These are phyloP conservation scores for Colletotrichum horii DNA, from an alignment of 2,329 filamentous ascomycete genomes.

Conservation along the genomic window DNA sequence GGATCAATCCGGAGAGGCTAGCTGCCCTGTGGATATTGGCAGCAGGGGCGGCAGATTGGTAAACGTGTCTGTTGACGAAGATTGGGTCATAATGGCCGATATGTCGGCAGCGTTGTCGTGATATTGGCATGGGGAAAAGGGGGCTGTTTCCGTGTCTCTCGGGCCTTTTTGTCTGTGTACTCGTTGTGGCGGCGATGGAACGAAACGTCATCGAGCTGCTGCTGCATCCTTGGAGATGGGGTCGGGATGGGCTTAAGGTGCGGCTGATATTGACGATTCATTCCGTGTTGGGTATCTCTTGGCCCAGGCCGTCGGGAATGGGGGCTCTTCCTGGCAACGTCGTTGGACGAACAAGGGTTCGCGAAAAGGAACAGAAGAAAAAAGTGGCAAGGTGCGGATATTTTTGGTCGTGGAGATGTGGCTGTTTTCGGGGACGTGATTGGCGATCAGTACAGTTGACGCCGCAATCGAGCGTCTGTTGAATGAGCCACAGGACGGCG, in stretches of 20 bases:
- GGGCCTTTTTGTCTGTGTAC: constrained; percentile 3
- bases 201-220: constrained; percentile 16
- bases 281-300: constrained; percentile 10
- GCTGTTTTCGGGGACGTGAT: constrained; percentile 7
- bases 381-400: constrained; percentile 6
- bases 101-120: not conserved
- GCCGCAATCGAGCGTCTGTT: constrained; percentile 4
- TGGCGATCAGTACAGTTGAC: not conserved
- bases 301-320: constrained; percentile 12
- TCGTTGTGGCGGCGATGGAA: constrained; percentile 1
- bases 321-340: constrained; percentile 1
- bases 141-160: constrained; percentile 1
- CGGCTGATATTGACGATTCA: constrained; percentile 15
- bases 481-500: constrained; percentile 18
- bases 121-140: constrained; percentile 10
- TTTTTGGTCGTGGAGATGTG: constrained; percentile 20
- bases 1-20: not conserved
- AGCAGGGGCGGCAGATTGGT: not conserved
- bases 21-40: constrained; percentile 13
- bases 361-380: not conserved
- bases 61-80: not conserved
- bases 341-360: constrained; percentile 20
- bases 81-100: not conserved
- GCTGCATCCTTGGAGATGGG: constrained; percentile 6
- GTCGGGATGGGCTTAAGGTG: constrained; percentile 15